Base-by-base conservation (phyloP, 768 basidiomycete genomes). In the Rhizopogon rudus region DNA sequence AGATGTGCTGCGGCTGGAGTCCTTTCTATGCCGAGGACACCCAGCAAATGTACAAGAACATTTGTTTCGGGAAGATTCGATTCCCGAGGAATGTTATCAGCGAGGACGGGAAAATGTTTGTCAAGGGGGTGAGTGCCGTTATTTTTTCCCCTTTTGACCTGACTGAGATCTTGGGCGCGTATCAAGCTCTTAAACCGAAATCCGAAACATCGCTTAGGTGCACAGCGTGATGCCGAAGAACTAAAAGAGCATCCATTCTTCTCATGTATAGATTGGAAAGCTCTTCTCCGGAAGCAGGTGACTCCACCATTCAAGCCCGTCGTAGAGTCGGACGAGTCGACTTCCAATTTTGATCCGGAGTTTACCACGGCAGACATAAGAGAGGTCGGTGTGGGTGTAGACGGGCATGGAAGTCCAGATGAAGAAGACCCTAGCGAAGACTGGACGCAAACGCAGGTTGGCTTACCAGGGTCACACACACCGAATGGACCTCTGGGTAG, bases 1-100 rank as follows among this genome's bases (percentile, higher is more conserved):
- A 99, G 74, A 99, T 99, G 97, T 98, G 97, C 65, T 99, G 97
- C 62, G 97, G 97, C 6, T 98, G 97, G 97, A 93, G 91, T 67
- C 97, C 97, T 41, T 99, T 98, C 75, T 99, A 98, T 65, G 95
- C 96, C 16, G 97, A 99, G 65, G 97, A 99, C 67, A 97, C 93
- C 4, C 96, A 99, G 69, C 92, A 96, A 73, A 99, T 99, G 97
- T 99, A 99, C 77, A 94, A 94, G 79, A 93, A 91, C 73, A 93
- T 92, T 61, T 97, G 95, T 69, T 99, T 98, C 71, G 97, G 97
- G 57, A 98, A 98, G 80, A 98, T 98, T 67, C 81, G 94, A 52
- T 98, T 98, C 76, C 97, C 97, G 5, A 89, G 93, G 65, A 95
- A 90, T 52, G 95, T 98, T 35, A 98, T 98, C 62, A 87, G 87